Conservation (phyloP, 306 rosid genomes). For the Quercus berberidifolia region DNA sequence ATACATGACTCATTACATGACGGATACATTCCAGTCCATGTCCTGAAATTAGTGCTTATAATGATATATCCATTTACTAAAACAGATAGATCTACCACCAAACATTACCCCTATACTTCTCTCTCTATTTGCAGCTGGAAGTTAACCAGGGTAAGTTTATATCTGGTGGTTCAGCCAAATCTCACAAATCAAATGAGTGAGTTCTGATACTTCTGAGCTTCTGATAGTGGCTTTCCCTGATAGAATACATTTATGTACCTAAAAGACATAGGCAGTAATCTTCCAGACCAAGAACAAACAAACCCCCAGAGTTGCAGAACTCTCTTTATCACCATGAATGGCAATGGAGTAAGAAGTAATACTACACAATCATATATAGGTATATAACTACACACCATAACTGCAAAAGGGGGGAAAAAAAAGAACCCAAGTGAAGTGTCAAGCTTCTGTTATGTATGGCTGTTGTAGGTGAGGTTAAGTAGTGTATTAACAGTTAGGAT, state of each 20-base stretch:
- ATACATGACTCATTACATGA: constrained; percentile 53
- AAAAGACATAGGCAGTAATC: constrained; percentile 10
- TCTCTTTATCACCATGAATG: constrained; percentile 45
- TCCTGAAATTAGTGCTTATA: constrained; percentile 48
- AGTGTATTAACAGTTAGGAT: constrained; percentile 54
- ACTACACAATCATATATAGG: constrained; percentile 34
- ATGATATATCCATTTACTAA: constrained; percentile 34
- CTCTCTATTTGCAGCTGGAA: constrained; percentile 30
- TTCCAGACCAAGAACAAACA: constrained; percentile 9
- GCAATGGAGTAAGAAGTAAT: constrained; percentile 35
- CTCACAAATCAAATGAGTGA: constrained; percentile 21
- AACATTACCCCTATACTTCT: constrained; percentile 25
- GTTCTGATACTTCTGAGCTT: constrained; percentile 35
- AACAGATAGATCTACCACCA: constrained; percentile 42
- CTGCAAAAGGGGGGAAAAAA: constrained; percentile 27
- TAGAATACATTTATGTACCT: not conserved
- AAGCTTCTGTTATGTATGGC: constrained; percentile 63
- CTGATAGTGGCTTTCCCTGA: constrained; percentile 25
- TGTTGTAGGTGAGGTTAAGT: constrained; percentile 53
- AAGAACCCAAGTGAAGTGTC: constrained; percentile 45
- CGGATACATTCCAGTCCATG: constrained; percentile 33
- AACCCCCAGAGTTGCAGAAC: constrained; percentile 29
- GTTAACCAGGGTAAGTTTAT: constrained; percentile 33
- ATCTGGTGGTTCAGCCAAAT: constrained; percentile 41
- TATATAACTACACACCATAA: constrained; percentile 59